Base-by-base conservation (phyloP, 2,329 filamentous ascomycete species). In the Onygena corvina region DNA sequence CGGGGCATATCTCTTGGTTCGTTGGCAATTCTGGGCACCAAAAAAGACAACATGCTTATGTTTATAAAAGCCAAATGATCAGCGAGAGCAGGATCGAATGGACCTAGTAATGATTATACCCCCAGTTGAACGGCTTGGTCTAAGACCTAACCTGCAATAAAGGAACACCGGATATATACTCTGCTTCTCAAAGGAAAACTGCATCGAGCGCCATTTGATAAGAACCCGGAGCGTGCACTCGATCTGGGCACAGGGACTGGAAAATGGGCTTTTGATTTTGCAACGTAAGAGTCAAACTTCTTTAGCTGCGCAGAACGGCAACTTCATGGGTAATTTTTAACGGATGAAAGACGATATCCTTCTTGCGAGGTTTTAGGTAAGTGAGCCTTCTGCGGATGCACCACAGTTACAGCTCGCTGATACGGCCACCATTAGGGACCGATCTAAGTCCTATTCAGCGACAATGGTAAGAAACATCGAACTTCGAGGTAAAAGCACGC, bases 391-490 rank as follows among this genome's bases (percentile, higher is more conserved):
- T 25, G n/a, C 40, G 14, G 25, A 18, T 14, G 14, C 12, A 12
- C n/a, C 14, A 3, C 3, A 25, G 6, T 11, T 16, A 33, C 6
- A 16, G 23, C 2, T 33, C 31, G 35, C 47, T 49, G 21, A 49
- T 25, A 27, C 8, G 12, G 9, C 16, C 27, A 5, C 21, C 2
- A 5, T 20, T 18, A 55, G 53, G 53, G 18, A 55, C 21, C 9
- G 53, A 55, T 14, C 34, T 53, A 33, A 53, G 52, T 42, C 53
- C 53, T 4, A 53, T 55, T 20, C 53, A 53, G 40, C 44, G 34
- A 45, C 16, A 31, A 30, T 53, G 52, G 52, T 53, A 33, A 27
- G 40, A 42, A 11, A 45, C 1, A 20, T 6, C n/a, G 3, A 12
- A 31, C 31, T 4, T 31, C 11, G 6, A 9, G 11, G 29, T n/a